These are phyloP conservation scores for Arthromyces matolae DNA, from an alignment of 768 basidiomycete genomes.

Conservation along the genomic window DNA sequence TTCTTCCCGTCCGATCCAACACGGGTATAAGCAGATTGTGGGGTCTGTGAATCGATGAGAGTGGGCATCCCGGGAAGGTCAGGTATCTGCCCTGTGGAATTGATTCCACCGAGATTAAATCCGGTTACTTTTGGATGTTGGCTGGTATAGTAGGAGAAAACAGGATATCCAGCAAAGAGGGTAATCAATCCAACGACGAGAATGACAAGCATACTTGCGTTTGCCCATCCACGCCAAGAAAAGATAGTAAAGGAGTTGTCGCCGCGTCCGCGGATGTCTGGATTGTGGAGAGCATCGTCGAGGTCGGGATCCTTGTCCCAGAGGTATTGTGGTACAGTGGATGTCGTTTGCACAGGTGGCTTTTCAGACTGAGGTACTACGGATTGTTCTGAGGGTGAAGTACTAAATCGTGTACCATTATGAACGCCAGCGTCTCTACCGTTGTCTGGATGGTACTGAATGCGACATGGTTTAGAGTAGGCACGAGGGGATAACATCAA, in stretches of 20 bases:
- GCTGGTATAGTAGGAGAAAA: conserved; percentile 55
- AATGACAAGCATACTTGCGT: conserved; percentile 68
- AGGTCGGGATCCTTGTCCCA: conserved; percentile 87
- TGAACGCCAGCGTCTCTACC: conserved; percentile 44
- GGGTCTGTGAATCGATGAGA: conserved; percentile 79
- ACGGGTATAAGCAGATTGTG: conserved; percentile 48
- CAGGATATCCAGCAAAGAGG: conserved; percentile 87
- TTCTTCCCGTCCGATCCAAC: conserved; percentile 71
- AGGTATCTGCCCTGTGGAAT: conserved; percentile 85
- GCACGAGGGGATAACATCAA: conserved; percentile 1
- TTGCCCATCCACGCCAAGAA: conserved; percentile 80
- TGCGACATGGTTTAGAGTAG: conserved; percentile 12
- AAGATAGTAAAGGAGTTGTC: conserved; percentile 67
- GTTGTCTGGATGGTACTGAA: conserved; percentile 55
- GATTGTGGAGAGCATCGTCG: conserved; percentile 90
- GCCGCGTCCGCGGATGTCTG: conserved; percentile 61
- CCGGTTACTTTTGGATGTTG: conserved; percentile 36
- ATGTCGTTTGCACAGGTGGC: conserved; percentile 41
- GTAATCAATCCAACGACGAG: conserved; percentile 66
- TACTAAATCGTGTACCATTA: conserved; percentile 53
- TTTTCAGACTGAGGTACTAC: conserved; percentile 29
- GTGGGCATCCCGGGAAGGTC: conserved; percentile 59
- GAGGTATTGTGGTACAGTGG: conserved; percentile 64
- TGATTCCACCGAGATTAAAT: conserved; percentile 89
- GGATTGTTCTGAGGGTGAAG: conserved; percentile 39